Evolutionary conservation across 2,329 filamentous ascomycete species (phyloP).

Genomic region (Botrytis cinerea): DNA sequence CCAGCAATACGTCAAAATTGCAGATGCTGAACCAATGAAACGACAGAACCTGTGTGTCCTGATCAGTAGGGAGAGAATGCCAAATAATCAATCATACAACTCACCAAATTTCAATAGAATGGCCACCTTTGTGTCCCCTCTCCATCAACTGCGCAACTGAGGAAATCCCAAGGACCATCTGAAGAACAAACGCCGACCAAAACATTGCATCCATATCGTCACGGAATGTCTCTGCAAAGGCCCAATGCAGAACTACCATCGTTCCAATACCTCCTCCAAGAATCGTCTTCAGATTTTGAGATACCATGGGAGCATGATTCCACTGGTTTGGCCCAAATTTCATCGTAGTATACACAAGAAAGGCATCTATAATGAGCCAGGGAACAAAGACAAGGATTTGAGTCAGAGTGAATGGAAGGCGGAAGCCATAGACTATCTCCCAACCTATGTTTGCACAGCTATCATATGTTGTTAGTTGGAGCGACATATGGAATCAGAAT

Average conservation of each 20-base stretch:
- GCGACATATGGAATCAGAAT: neutral
- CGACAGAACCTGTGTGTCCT: constrained; percentile 6
- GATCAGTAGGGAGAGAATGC: neutral
- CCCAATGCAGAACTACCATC: neutral
- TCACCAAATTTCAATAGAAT: neutral
- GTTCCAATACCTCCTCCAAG: neutral
- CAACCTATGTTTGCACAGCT: neutral
- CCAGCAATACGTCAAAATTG: neutral
- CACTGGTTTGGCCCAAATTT: neutral
- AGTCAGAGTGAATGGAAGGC: neutral
- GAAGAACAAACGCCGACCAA: neutral
- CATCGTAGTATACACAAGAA: neutral
- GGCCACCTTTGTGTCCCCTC: neutral
- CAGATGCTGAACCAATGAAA: neutral
- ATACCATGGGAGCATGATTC: neutral
- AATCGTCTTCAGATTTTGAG: neutral
- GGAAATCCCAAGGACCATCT: neutral
- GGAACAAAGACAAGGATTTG: neutral
- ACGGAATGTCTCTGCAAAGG: neutral
- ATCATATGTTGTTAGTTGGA: neutral
- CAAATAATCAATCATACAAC: too few species aligned
- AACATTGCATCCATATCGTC: neutral
- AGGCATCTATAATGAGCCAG: neutral
- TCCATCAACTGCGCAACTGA: constrained; percentile 10
- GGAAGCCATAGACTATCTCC: neutral